Evolutionary conservation across 768 basidiomycete species (phyloP).

Genomic region (Cystofilobasidium ferigula): DNA sequence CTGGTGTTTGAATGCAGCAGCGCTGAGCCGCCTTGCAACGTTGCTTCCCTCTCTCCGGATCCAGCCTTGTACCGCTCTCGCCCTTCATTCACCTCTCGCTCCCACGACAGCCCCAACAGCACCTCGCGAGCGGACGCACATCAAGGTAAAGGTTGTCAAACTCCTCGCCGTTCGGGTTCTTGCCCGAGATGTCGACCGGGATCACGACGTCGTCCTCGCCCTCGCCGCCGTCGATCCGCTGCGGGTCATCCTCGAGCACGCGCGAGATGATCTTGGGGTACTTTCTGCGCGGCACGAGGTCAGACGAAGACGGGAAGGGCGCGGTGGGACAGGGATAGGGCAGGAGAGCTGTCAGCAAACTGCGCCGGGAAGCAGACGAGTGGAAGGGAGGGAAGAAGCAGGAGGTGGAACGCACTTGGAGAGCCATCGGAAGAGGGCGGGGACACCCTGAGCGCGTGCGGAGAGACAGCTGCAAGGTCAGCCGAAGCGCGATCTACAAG

Average conservation of each 20-base stretch:
- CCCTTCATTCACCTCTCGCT: too few relatives aligned
- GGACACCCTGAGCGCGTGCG: conserved; percentile 62
- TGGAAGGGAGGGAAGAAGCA: not conserved
- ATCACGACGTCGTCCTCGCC: conserved; percentile 55
- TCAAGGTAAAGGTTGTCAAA: conserved; percentile 78
- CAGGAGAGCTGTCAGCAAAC: not conserved
- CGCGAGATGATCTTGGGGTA: conserved; percentile 71
- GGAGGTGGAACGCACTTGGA: conserved; percentile 47
- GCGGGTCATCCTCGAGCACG: conserved; percentile 75
- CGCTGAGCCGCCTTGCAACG: too few relatives aligned
- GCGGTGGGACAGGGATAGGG: not conserved
- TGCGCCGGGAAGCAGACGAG: not conserved
- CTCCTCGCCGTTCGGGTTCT: conserved; percentile 92
- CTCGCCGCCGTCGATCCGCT: conserved; percentile 41
- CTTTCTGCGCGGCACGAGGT: conserved; percentile 43
- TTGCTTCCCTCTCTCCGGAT: too few relatives aligned
- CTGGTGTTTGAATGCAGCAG: too few relatives aligned
- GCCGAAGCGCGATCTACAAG: not conserved
- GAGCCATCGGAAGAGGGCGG: conserved; percentile 94
- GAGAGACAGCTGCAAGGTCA: not conserved
- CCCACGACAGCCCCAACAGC: too few relatives aligned
- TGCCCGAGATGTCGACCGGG: conserved; percentile 62
- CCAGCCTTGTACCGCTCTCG: too few relatives aligned
- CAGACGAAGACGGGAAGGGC: not conserved
- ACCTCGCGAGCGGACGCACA: conserved; percentile 12